Percentiles rank a stretch among this genome's conserved stretches.
Conservation (phyloP, 192 early-diverging fungal genomes). For the Jimgerdemannia flammicorona region DNA sequence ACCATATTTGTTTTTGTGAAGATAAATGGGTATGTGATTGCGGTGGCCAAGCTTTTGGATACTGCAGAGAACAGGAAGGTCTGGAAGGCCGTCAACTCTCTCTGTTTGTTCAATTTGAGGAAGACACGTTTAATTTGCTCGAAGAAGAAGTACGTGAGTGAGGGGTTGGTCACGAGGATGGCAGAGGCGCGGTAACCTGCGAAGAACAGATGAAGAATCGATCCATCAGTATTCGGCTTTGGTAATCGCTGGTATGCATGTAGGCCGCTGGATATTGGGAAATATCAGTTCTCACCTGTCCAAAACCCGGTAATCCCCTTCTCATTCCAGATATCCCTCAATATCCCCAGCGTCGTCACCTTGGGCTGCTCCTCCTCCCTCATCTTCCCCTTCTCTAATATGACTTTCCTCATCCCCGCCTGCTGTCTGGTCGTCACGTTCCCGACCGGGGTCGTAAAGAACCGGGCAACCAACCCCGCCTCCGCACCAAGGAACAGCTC, state of each 20-base stretch:
- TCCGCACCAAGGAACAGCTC: conserved; percentile 48
- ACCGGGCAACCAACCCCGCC: conserved; percentile 40
- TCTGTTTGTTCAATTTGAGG: conserved; percentile 12
- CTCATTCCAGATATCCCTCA: conserved; percentile 31
- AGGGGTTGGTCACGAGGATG: conserved; percentile 43
- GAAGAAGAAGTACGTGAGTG: conserved; percentile 49
- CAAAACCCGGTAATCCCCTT: conserved; percentile 47
- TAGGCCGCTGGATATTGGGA: too few relatives aligned
- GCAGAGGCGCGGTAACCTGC: conserved; percentile 43
- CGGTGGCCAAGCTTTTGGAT: conserved; percentile 44
- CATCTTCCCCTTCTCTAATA: not conserved
- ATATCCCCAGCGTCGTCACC: conserved; percentile 22
- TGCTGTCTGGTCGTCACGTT: conserved; percentile 46
- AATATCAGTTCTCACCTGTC: conserved; percentile 20
- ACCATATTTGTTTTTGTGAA: conserved; percentile 41
- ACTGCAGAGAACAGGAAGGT: conserved; percentile 44
- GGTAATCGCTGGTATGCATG: too few relatives aligned
- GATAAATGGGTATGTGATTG: conserved; percentile 48
- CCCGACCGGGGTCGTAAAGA: conserved; percentile 47
- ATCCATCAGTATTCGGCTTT: not conserved
- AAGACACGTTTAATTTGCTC: conserved; percentile 35
- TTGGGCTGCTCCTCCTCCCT: not conserved
- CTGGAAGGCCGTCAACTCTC: conserved; percentile 29
- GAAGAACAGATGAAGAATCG: not conserved
- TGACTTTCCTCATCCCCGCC: conserved; percentile 3